A percentile compares a stretch with the other conserved stretches of the same genome.
Evolutionary conservation across 2,329 filamentous ascomycete genomes (phyloP).

Genomic region (Dryadomyces quercivorus): DNA sequence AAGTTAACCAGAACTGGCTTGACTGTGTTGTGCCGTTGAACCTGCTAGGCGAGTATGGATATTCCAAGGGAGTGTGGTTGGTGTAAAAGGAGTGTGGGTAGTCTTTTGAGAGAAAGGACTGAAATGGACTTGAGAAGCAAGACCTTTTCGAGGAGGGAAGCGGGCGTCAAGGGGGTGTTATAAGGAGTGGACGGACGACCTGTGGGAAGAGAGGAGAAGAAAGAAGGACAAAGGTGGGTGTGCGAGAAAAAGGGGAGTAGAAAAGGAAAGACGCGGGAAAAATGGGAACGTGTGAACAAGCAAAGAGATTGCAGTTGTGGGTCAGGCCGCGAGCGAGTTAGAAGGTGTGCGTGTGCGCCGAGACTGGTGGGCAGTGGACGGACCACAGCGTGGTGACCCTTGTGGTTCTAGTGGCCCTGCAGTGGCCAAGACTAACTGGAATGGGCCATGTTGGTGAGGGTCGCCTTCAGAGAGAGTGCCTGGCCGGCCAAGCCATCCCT

Average conservation of each 20-base stretch:
- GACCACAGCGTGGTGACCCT: not conserved
- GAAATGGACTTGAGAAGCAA: not conserved
- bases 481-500: too few relatives aligned
- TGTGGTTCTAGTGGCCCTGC: too few relatives aligned
- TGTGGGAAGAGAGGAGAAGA: not conserved
- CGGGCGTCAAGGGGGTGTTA: constrained; percentile 1
- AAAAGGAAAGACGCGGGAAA: not conserved
- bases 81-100: constrained; percentile 3
- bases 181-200: constrained; percentile 8
- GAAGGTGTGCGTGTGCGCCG: not conserved
- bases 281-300: not conserved
- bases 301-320: constrained; percentile 11
- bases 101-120: not conserved
- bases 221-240: constrained; percentile 4
- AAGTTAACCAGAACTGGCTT: constrained; percentile 13
- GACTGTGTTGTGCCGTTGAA: constrained; percentile 1
- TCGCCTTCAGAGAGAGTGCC: too few relatives aligned
- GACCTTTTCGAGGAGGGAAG: not conserved
- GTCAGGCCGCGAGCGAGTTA: not conserved
- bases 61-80: constrained; percentile 3
- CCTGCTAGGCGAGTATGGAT: constrained; percentile 3
- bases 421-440: too few relatives aligned
- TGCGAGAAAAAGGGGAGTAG: not conserved
- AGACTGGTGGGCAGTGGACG: not conserved
- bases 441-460: too few relatives aligned